Conservation (phyloP, 2,329 filamentous ascomycete species). For the Tolypocladium capitatum region DNA sequence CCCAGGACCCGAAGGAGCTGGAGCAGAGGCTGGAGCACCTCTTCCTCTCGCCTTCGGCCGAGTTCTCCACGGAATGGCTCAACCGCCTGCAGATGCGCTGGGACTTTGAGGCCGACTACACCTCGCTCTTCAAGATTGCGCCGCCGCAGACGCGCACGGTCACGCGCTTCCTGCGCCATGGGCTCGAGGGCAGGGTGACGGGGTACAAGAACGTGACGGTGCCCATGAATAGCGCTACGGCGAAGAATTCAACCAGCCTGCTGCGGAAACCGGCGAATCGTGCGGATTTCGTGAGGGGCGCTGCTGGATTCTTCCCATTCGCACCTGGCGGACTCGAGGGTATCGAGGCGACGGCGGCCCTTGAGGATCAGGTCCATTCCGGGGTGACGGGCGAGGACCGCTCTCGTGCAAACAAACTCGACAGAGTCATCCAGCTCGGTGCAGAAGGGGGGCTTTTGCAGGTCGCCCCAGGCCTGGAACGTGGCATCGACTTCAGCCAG, state of each 20-base stretch:
- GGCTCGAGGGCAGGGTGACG: constrained; percentile 81
- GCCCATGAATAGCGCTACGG: constrained; percentile 75
- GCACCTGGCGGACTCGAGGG: constrained; percentile 79
- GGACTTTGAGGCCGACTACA: constrained; percentile 69
- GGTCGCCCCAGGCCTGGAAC: constrained; percentile 65
- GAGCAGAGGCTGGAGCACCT: constrained; percentile 60
- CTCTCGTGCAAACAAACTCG: constrained; percentile 46
- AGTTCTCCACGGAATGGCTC: constrained; percentile 76
- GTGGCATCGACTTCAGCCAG: constrained; percentile 61
- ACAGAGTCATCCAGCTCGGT: constrained; percentile 74
- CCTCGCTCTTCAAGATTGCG: constrained; percentile 74
- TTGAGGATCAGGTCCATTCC: constrained; percentile 61
- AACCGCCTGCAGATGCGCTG: constrained; percentile 80
- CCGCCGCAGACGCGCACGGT: constrained; percentile 91
- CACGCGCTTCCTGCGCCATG: constrained; percentile 81
- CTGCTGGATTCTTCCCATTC: constrained; percentile 88
- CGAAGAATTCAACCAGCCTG: constrained; percentile 89
- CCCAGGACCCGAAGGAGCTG: constrained; percentile 43
- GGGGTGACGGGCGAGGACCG: constrained; percentile 29
- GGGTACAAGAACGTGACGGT: constrained; percentile 92
- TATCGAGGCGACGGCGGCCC: constrained; percentile 70
- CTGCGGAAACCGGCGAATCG: constrained; percentile 72
- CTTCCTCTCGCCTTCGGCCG: constrained; percentile 65
- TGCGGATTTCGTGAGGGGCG: constrained; percentile 85
- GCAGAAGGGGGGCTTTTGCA: constrained; percentile 66